A percentile compares a stretch with the other conserved stretches of the same genome.
These are phyloP conservation scores for Aspergillus nidulans DNA, from an alignment of 495 filamentous ascomycete genomes.

Conservation along the genomic window DNA sequence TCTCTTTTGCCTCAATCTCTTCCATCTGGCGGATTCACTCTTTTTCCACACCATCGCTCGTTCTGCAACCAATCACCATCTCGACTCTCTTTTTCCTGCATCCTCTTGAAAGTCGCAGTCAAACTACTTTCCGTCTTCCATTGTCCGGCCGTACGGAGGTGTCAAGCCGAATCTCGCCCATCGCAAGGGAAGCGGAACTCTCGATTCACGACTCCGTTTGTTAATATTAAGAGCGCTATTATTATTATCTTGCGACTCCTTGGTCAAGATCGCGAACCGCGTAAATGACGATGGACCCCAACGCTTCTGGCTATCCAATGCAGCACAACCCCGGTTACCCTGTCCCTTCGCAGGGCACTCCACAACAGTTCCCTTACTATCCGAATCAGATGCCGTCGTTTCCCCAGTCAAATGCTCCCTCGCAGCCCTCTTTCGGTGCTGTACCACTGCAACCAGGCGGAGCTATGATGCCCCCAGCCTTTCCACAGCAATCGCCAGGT, in stretches of 20 bases:
- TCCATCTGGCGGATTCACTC: constrained; percentile 11
- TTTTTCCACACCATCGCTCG: not conserved
- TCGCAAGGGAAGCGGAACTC: not conserved
- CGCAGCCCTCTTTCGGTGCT: constrained; percentile 37
- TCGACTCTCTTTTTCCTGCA: constrained; percentile 7
- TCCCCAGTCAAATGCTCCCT: constrained; percentile 33
- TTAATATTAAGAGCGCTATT: constrained; percentile 1
- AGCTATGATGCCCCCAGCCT: constrained; percentile 41
- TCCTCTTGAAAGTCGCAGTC: not conserved
- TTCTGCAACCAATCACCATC: constrained; percentile 2
- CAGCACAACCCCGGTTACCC: constrained; percentile 33
- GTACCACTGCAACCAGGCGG: constrained; percentile 42
- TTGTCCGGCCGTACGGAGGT: not conserved
- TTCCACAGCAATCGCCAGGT: constrained; percentile 39
- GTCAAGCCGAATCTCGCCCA: not conserved
- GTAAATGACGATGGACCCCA: constrained; percentile 40
- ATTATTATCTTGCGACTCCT: constrained; percentile 7
- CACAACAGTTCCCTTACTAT: constrained; percentile 40
- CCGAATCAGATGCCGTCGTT: constrained; percentile 37
- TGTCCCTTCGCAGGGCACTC: constrained; percentile 33
- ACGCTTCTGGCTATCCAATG: constrained; percentile 36
- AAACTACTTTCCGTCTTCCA: not conserved
- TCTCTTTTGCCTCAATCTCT: constrained; percentile 25
- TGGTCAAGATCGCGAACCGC: constrained; percentile 2
- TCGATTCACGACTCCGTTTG: constrained; percentile 3